Evolutionary conservation across 2,329 filamentous ascomycete genomes (phyloP), one percentile per base, ranked within the genome.

Genomic region (Ophidiomyces ophidiicola): DNA sequence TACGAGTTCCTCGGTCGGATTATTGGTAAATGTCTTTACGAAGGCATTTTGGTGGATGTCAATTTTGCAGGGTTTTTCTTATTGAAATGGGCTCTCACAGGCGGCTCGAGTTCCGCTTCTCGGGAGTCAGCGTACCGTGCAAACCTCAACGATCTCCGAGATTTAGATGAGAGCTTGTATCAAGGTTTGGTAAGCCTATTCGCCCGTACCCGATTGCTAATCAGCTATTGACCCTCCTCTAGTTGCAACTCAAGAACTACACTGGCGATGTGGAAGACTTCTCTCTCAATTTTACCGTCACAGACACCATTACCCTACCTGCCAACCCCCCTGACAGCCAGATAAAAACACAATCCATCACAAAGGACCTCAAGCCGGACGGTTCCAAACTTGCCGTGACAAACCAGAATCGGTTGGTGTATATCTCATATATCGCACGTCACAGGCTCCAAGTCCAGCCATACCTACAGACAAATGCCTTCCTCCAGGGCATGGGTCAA

Each of bases 1-100:
- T 96, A 85, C 54, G 87, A 96, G 54, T 98, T 98, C 49, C 68
- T 96, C 0, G 90, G 90, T 1, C 80, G 90, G 3, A 75, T 98
- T 19, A 79, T 98, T 18, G 90, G 90, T 7, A 98, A 98, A 58
- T 98, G 90, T 60, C 69, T 98, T 53, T 98, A 98, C 55, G 90
- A 98, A 63, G 87, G 87, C 0, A 96, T 98, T 31, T 70, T 98
- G 2, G 79, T 96, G 32, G 87, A 98, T 59, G 79, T 94, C 44
- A 77, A 77, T 36, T 98, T 98, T 65, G 87, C 88, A 1, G 80
- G 83, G 0, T 98, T 98, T 65, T 98, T 98, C 63, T 72, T 98
- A 5, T 73, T 94, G 44, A 94, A 96, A 57, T 98, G 90, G 90
- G 77, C 86, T 2, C 71, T 88, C 38, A 78, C 80, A 7, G 80